These are phyloP conservation scores for Aspergillus conjunctus DNA, from an alignment of 495 filamentous ascomycete species.

Conservation along the genomic window DNA sequence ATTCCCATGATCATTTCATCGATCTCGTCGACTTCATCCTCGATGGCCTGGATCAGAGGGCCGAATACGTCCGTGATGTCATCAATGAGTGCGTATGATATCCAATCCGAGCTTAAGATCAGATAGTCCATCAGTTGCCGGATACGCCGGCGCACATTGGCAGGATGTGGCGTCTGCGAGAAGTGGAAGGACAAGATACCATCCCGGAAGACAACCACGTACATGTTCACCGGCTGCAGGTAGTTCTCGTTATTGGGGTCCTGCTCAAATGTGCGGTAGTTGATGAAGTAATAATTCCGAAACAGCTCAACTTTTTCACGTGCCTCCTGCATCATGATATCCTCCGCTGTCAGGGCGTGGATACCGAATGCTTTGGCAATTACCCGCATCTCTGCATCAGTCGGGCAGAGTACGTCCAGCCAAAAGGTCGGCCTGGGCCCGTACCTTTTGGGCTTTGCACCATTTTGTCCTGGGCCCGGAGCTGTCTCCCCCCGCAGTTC, in stretches of 20 bases:
- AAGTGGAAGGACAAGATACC: slow-evolving; percentile 96
- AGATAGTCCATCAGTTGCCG: slow-evolving; percentile 94
- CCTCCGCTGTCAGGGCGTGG: slow-evolving; percentile 90
- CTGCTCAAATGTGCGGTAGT: slow-evolving; percentile 96
- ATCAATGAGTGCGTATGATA: slow-evolving; percentile 96
- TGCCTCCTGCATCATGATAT: slow-evolving; percentile 95
- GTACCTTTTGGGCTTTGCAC: slow-evolving; percentile 63
- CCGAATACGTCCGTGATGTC: slow-evolving; percentile 96
- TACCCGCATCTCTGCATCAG: slow-evolving; percentile 88
- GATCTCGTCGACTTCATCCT: slow-evolving; percentile 87
- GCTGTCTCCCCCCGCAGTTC: slow-evolving; percentile 29
- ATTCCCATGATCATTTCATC: slow-evolving; percentile 78
- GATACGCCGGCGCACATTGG: slow-evolving; percentile 91
- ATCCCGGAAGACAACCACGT: slow-evolving; percentile 94
- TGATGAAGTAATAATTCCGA: slow-evolving; percentile 96
- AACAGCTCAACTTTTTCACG: slow-evolving; percentile 98
- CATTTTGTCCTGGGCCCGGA: slow-evolving; percentile 28
- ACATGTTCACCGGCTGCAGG: slow-evolving; percentile 95
- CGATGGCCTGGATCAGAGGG: slow-evolving; percentile 85
- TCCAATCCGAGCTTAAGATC: slow-evolving; percentile 93
- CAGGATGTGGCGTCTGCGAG: slow-evolving; percentile 86
- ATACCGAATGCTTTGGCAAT: slow-evolving; percentile 92
- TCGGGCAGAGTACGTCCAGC: slow-evolving; percentile 90
- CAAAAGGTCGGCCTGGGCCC: slow-evolving; percentile 93
- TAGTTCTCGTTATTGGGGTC: slow-evolving; percentile 84